These are phyloP conservation scores for Neoascochyta sp. DNA, from an alignment of 2,329 filamentous ascomycete species.

Conservation along the genomic window DNA sequence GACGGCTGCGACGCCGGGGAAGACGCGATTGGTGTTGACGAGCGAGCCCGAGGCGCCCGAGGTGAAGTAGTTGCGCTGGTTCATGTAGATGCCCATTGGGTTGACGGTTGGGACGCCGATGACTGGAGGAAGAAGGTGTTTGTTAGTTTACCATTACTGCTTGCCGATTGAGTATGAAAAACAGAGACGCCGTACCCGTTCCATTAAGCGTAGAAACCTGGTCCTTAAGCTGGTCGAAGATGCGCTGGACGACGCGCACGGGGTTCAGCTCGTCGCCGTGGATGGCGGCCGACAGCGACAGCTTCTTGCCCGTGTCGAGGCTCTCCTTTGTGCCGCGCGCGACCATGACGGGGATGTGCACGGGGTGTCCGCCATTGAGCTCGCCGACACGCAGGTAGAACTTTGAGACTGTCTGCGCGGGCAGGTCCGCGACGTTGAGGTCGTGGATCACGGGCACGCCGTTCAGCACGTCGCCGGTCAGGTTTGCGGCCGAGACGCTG, in stretches of 20 bases:
- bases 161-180: neutral
- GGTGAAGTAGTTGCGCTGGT: conserved; percentile 40
- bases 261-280: conserved; percentile 42
- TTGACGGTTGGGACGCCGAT: conserved; percentile 41
- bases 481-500: conserved; percentile 20
- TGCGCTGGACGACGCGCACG: conserved; percentile 36
- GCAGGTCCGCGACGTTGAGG: conserved; percentile 37
- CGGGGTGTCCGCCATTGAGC: conserved; percentile 37
- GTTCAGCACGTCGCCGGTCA: conserved; percentile 33
- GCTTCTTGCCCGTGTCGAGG: conserved; percentile 34
- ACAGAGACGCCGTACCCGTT: conserved; percentile 22
- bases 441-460: conserved; percentile 31
- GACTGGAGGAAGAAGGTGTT: conserved; percentile 19
- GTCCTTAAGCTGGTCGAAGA: conserved; percentile 31
- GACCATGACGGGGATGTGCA: conserved; percentile 39
- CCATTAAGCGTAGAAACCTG: conserved; percentile 34
- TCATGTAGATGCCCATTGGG: conserved; percentile 39
- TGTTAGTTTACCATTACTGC: conserved; percentile 7
- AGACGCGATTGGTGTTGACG: conserved; percentile 38
- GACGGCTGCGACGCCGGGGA: conserved; percentile 24
- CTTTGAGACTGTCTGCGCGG: conserved; percentile 33
- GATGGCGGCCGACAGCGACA: conserved; percentile 38
- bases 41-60: conserved; percentile 24
- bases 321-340: conserved; percentile 38
- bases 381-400: conserved; percentile 40